A percentile compares a stretch with the other conserved stretches of the same genome.
Evolutionary conservation across 345 rosid genomes (phyloP).

Genomic region (Populus euphratica): DNA sequence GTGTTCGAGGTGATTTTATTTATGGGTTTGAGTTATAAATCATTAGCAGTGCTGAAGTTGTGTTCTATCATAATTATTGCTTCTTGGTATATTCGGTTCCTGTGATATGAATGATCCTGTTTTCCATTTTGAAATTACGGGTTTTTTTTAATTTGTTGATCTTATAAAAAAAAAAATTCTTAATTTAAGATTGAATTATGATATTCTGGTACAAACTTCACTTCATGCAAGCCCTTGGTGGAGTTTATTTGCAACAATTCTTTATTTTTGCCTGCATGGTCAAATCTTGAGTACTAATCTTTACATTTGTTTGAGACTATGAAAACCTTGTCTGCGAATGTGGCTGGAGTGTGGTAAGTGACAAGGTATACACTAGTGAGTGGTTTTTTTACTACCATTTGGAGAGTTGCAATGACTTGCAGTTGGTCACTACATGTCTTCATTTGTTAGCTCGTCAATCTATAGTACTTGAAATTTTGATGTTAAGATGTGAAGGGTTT

Average conservation of each 20-base stretch:
- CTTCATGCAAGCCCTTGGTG: background rate
- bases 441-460: background rate
- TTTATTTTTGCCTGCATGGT: background rate
- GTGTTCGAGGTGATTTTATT: background rate
- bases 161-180: background rate
- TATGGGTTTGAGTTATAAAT: background rate
- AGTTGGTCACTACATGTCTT: background rate
- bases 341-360: background rate
- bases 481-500: background rate
- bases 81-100: background rate
- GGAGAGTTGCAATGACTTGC: background rate
- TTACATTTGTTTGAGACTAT: background rate
- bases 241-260: background rate
- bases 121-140: background rate
- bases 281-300: background rate
- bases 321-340: background rate
- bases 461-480: background rate
- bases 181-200: background rate
- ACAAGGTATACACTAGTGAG: background rate
- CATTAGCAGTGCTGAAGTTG: background rate
- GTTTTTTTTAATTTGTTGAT: background rate
- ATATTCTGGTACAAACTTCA: background rate
- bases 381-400: background rate
- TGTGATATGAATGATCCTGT: background rate
- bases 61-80: background rate